A percentile compares a stretch with the other conserved stretches of the same genome.
phyloP scores from a whole-genome alignment of 1,284 basidiomycete genomes.

The Farysia itapuensis region DNA sequence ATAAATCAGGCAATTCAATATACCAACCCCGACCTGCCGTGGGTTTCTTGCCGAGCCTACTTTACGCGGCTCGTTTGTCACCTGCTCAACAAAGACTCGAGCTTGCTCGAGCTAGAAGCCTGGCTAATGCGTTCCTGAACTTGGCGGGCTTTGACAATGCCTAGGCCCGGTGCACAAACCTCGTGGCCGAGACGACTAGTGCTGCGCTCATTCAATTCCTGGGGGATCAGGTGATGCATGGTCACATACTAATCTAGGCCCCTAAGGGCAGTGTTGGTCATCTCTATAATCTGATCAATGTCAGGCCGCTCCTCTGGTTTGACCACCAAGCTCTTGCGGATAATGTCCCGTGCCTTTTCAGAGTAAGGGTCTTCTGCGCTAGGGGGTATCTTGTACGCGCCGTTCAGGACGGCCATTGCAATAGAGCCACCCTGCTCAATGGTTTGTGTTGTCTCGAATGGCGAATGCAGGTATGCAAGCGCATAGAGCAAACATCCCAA shows the following conservation, averaged over 20 bases:
- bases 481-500: constrained; percentile 57
- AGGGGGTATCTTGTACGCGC: constrained; percentile 53
- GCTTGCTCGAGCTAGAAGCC: too few relatives aligned
- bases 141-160: too few relatives aligned
- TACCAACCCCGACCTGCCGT: too few relatives aligned
- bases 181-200: too few relatives aligned
- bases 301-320: constrained; percentile 48
- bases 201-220: too few relatives aligned
- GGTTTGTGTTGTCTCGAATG: constrained; percentile 59
- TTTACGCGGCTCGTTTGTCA: too few relatives aligned
- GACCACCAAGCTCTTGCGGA: constrained; percentile 46
- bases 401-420: constrained; percentile 58
- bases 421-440: constrained; percentile 58
- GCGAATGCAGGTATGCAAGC: constrained; percentile 58
- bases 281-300: constrained; percentile 47
- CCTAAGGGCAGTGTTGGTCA: constrained; percentile 37
- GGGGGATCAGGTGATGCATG: too few relatives aligned
- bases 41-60: too few relatives aligned
- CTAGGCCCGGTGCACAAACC: too few relatives aligned
- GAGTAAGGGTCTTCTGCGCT: constrained; percentile 43
- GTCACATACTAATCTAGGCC: constrained; percentile 28
- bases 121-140: too few relatives aligned
- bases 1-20: too few relatives aligned
- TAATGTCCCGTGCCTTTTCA: constrained; percentile 48
- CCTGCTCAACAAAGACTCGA: too few relatives aligned